Evolutionary conservation across 371 early-diverging fungal species (phyloP).

Genomic region (Lichtheimia corymbifera): DNA sequence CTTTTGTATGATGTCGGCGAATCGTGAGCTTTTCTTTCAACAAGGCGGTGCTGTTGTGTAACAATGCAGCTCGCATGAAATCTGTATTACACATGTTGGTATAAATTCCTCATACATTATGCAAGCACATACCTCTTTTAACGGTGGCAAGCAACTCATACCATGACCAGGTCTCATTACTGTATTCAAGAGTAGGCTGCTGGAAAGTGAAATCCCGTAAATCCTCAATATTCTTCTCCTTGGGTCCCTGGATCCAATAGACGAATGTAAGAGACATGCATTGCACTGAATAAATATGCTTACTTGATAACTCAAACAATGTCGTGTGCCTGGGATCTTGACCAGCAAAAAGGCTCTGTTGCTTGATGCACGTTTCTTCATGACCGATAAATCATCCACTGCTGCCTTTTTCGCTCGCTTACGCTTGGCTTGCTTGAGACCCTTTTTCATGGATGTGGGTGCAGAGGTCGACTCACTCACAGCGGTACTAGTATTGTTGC

Average conservation of each 20-base stretch:
- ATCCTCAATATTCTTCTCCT: slow-evolving; percentile 76
- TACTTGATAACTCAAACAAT: slow-evolving; percentile 72
- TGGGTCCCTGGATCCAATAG: slow-evolving; percentile 48
- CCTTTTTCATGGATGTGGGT: slow-evolving; percentile 9
- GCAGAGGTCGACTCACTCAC: neutral
- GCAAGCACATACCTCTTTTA: slow-evolving; percentile 50
- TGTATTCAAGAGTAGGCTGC: slow-evolving; percentile 74
- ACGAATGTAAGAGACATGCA: neutral
- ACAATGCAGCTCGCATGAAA: slow-evolving; percentile 46
- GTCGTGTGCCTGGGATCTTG: slow-evolving; percentile 68
- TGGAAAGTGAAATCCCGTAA: slow-evolving; percentile 68
- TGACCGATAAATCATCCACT: slow-evolving; percentile 48
- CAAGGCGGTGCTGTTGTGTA: slow-evolving; percentile 47
- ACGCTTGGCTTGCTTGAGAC: slow-evolving; percentile 13
- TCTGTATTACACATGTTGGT: slow-evolving; percentile 20
- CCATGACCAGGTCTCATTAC: slow-evolving; percentile 79
- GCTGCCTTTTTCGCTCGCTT: slow-evolving; percentile 17
- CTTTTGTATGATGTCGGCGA: slow-evolving; percentile 39
- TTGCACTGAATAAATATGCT: neutral
- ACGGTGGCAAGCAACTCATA: slow-evolving; percentile 65
- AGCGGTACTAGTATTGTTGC: neutral
- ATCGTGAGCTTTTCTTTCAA: slow-evolving; percentile 45
- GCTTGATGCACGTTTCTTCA: slow-evolving; percentile 70
- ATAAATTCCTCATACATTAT: neutral
- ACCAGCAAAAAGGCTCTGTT: slow-evolving; percentile 77